phyloP scores from a whole-genome alignment of 1,284 basidiomycete genomes.

The Pascua sp. region DNA sequence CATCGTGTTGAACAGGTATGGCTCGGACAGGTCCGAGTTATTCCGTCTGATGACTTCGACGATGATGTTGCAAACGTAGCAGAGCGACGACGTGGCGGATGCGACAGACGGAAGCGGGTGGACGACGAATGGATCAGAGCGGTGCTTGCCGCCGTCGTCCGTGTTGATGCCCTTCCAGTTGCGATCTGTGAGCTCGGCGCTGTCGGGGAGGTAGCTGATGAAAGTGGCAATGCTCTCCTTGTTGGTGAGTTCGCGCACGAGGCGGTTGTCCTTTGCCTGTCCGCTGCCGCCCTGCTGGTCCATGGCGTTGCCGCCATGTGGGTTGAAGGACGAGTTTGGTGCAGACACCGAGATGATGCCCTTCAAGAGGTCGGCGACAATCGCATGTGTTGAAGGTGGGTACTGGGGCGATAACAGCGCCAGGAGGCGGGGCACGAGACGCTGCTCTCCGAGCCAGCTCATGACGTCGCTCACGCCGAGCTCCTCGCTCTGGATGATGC shows the following conservation, averaged over 20 bases:
- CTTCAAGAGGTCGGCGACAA: slow-evolving; percentile 89
- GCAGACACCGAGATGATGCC: slow-evolving; percentile 92
- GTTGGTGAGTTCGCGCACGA: slow-evolving; percentile 85
- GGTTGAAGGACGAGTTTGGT: slow-evolving; percentile 59
- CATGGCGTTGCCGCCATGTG: slow-evolving; percentile 61
- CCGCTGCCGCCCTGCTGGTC: slow-evolving; percentile 47
- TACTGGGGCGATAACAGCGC: slow-evolving; percentile 76
- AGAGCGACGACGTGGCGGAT: slow-evolving; percentile 79
- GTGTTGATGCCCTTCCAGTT: slow-evolving; percentile 30
- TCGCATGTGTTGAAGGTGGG: slow-evolving; percentile 74
- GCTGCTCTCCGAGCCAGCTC: slow-evolving; percentile 85
- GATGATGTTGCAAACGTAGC: slow-evolving; percentile 82
- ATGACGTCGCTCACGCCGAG: slow-evolving; percentile 78
- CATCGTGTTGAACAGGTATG: slow-evolving; percentile 93
- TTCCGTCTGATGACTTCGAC: slow-evolving; percentile 98
- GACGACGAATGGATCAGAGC: slow-evolving; percentile 38
- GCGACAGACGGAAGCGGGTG: slow-evolving; percentile 62
- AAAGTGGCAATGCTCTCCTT: slow-evolving; percentile 69
- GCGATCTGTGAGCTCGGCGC: slow-evolving; percentile 54
- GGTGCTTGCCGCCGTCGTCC: slow-evolving; percentile 16
- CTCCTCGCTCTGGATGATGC: slow-evolving; percentile 90
- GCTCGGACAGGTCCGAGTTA: slow-evolving; percentile 98
- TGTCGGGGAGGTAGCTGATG: slow-evolving; percentile 73
- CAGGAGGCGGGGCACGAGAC: slow-evolving; percentile 76
- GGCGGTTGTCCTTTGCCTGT: slow-evolving; percentile 60